Base-by-base conservation (phyloP, 148 eudicot genomes). In the Rhododendron griersonianum region DNA sequence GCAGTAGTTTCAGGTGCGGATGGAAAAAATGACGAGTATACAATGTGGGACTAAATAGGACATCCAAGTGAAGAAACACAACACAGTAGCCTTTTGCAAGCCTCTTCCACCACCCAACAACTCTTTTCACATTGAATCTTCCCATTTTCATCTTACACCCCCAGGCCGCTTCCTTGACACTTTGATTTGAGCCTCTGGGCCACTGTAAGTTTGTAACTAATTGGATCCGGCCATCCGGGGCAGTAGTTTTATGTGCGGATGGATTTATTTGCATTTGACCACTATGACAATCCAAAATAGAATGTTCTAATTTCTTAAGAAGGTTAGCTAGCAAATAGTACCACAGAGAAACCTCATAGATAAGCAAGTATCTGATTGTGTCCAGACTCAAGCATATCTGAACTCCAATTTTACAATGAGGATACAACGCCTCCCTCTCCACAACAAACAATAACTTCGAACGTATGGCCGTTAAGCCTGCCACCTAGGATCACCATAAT, bases 61-160 rank as follows among this genome's bases (percentile, higher is more conserved):
- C 61, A 55, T 5, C 21, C 1, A 1, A 78, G 47, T 23, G 81
- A 78, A 78, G 33, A 23, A 78, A 47, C 55, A 11, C 81, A 25
- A 5, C 19, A 79, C 28, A 79, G 25, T 79, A 48, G 13, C 81
- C 57, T 45, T n/a, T 47, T n/a, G 57, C 57, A 79, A 47, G 28
- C 57, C 57, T 79, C 57, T 79, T 79, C 48, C 21, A 28, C 50
- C 59, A 79, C 81, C 21, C 81, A 47, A 79, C 81, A 44, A 44
- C 55, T 78, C 44, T 23, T 19, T 11, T 44, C 18, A n/a, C 3
- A 1, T 44, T 44, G 51, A 9, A 44, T 23, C 53, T 10, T 78
- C 33, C 69, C 74, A 28, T 25, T 67, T 67, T 67, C 35, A 10
- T 67, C 35, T 25, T 15, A 55, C 5, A 51, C 21, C 21, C 61